Evolutionary conservation across 345 rosid species (phyloP), one percentile per base, ranked within the genome.

Genomic region (Sisymbrium irio): DNA sequence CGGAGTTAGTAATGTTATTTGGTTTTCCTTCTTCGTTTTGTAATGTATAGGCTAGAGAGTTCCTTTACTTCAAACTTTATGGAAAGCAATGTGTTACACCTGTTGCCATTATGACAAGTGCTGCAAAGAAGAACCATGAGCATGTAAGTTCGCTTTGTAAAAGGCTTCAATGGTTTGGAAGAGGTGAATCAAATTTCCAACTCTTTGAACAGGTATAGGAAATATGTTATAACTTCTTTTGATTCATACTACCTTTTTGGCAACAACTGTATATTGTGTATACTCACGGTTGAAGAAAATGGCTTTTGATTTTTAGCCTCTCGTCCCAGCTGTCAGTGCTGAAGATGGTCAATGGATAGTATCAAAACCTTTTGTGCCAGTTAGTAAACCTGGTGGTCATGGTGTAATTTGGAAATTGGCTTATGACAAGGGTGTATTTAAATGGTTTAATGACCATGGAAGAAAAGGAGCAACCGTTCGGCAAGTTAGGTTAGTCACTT

Each of bases 391-490:
- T 30, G 96, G 96, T 79, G 98, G 98, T 78, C 97, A 91, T 86
- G 98, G 93, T 66, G 97, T 83, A 19, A 88, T 94, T 74, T 94
- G 98, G 98, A 94, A 94, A 83, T 88, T 94, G 75, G 98, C 98
- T 56, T 74, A 85, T 66, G 95, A 91, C 83, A 89, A 85, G 76
- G 98, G 98, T 22, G 69, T 94, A 71, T 94, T 89, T 75, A 67
- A 84, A 60, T 94, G 97, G 97, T 89, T 94, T 79, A 80, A 69
- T 55, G 75, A 78, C 75, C 97, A 89, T 81, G 89, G 89, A 81
- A 88, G 93, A 82, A 89, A 82, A 80, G 97, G 97, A 18, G 96
- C 97, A 62, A 88, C 97, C 6, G 86, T 94, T 56, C 84, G 98
- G 59, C 96, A 94, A 91, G 97, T 91, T 85, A 88, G 98, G 97